Evolutionary conservation across 2,329 filamentous ascomycete species (phyloP).

Genomic region (Ascocoryne sarcoides): DNA sequence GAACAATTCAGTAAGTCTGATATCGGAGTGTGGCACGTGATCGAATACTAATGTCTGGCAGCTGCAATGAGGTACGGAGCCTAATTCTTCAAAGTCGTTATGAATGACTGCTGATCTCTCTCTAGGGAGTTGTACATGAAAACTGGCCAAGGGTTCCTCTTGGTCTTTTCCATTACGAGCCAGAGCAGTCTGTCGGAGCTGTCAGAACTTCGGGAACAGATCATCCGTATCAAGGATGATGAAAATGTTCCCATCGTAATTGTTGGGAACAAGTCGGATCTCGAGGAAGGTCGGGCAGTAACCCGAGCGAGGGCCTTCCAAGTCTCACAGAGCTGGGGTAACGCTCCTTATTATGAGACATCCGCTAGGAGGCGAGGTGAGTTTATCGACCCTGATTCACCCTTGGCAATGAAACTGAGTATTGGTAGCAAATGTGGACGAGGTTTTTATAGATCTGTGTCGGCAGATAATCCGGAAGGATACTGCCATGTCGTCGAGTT

Average conservation of each 20-base stretch:
- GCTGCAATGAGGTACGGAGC: conserved; percentile 46
- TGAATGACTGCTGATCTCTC: too few relatives aligned
- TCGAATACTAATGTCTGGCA: conserved; percentile 24
- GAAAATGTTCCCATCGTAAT: conserved; percentile 62
- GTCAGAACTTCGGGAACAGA: conserved; percentile 63
- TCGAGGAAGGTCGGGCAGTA: conserved; percentile 63
- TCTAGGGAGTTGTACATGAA: conserved; percentile 70
- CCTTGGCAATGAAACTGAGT: background rate
- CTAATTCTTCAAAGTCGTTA: too few relatives aligned
- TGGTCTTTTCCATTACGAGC: conserved; percentile 67
- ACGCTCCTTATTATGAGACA: conserved; percentile 67
- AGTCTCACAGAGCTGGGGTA: conserved; percentile 60
- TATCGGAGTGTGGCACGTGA: conserved; percentile 16
- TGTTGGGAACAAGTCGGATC: conserved; percentile 65
- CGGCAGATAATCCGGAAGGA: conserved; percentile 59
- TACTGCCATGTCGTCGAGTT: conserved; percentile 15
- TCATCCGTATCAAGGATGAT: conserved; percentile 65
- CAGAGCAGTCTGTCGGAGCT: conserved; percentile 60
- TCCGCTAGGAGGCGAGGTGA: conserved; percentile 50
- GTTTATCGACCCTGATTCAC: conserved; percentile 2
- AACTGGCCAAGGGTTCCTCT: conserved; percentile 64
- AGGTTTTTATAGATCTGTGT: conserved; percentile 61
- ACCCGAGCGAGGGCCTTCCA: conserved; percentile 56
- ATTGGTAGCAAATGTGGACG: conserved; percentile 53
- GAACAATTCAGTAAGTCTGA: conserved; percentile 61